Evolutionary conservation across 108 stramenopile species (phyloP), one percentile per base, ranked within the genome.

Genomic region (Skeletonema menzelii): DNA sequence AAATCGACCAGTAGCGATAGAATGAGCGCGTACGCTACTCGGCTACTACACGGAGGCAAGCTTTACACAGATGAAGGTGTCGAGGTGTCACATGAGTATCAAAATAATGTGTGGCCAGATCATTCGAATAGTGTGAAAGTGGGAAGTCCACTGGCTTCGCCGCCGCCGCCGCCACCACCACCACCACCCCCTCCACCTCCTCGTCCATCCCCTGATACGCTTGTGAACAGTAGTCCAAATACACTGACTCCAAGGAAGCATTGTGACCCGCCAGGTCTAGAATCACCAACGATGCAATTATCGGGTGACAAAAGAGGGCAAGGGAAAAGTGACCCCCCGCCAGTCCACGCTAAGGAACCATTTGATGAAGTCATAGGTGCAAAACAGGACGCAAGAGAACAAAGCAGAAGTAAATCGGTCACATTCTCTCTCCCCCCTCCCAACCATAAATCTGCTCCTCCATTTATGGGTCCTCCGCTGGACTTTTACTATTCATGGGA

Each of bases 401-500:
- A 22, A 22, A 53, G 4, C 6, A 31, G 19, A 10, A 35, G 63
- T 56, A 77, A 77, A 57, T 60, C 69, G 17, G 76, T 77, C 15
- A 63, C 69, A 6, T 77, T 77, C 19, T 65, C 46, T 42, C 63
- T 77, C 3, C 74, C 74, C 27, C 69, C 76, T 26, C 64, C 69
- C 13, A 59, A 63, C 27, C 27, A 69, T 58, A 63, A 42, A 22
- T 61, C 75, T 15, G 76, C 76, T 44, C 76, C 67, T 15, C 76
- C 68, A 22, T 76, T 69, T 27, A 57, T 76, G 62, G 76, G 76
- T 14, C 68, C 67, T 47, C 31, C 65, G 2, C 19, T 69, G 11
- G 76, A 76, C 53, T 76, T 62, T 58, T 69, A 76, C 35, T 76
- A 69, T 53, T 76, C 76, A 31, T 64, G 69, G 56, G 68, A 69